These are phyloP conservation scores for Elongisporangium prolatum DNA, from an alignment of 352 stramenopile genomes.

Conservation along the genomic window DNA sequence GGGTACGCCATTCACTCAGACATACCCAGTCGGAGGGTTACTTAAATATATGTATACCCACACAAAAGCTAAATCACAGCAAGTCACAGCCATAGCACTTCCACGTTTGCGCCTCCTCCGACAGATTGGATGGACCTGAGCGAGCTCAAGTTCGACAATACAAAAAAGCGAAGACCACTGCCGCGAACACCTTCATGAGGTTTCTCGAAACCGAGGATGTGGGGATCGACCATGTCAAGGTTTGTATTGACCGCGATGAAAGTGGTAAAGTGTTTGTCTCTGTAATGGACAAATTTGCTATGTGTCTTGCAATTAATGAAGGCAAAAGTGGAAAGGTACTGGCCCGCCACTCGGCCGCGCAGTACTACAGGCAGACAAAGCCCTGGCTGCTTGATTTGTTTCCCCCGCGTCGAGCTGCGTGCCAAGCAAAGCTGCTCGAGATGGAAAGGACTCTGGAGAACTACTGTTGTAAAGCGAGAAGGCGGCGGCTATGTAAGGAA, in stretches of 20 bases:
- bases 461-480: constrained; percentile 16
- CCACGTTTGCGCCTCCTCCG: constrained; percentile 13
- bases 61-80: not conserved
- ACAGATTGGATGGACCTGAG: constrained; percentile 10
- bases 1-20: not conserved
- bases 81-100: constrained; percentile 10
- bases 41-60: constrained; percentile 3
- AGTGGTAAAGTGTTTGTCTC: constrained; percentile 13
- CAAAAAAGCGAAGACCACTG: constrained; percentile 11
- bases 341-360: constrained; percentile 5
- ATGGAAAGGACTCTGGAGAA: constrained; percentile 4
- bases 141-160: constrained; percentile 14
- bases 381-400: constrained; percentile 8
- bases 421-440: constrained; percentile 5
- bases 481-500: constrained; percentile 22
- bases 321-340: constrained; percentile 10
- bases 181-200: constrained; percentile 7
- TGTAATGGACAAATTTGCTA: constrained; percentile 12
- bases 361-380: constrained; percentile 7
- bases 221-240: constrained; percentile 12
- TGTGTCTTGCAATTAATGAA: constrained; percentile 19
- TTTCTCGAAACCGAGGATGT: constrained; percentile 14
- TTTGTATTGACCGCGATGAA: constrained; percentile 7
- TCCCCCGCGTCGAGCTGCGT: constrained; percentile 4
- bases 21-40: not conserved